Percentiles rank a stretch among this genome's conserved stretches.
phyloP scores from a whole-genome alignment of 1,284 basidiomycete genomes.

The Ustilago trichophora region DNA sequence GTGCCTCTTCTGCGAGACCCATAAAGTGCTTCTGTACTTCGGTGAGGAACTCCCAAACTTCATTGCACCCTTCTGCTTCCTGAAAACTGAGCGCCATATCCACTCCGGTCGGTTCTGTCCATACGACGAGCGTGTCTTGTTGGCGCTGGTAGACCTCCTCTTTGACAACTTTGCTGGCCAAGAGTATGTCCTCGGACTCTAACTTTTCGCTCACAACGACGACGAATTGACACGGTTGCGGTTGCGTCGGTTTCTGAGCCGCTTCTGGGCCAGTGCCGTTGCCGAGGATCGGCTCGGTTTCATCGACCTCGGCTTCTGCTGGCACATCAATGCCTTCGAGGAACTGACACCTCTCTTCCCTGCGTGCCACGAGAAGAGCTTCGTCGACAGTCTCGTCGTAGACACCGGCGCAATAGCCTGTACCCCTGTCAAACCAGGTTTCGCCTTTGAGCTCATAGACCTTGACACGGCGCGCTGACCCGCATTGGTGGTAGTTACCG shows the following conservation, averaged over 20 bases:
- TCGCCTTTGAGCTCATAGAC: conserved; percentile 64
- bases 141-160: conserved; percentile 66
- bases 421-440: conserved; percentile 63
- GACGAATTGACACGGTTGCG: conserved; percentile 52
- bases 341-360: conserved; percentile 59
- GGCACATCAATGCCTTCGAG: conserved; percentile 48
- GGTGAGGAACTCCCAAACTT: conserved; percentile 96
- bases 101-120: conserved; percentile 93
- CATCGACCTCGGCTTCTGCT: conserved; percentile 20
- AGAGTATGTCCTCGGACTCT: conserved; percentile 60
- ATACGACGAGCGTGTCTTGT: conserved; percentile 92
- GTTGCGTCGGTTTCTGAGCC: conserved; percentile 12
- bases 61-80: conserved; percentile 91
- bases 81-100: conserved; percentile 98
- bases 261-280: conserved; percentile 49
- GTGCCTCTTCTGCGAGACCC: conserved; percentile 42
- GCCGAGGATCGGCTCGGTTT: conserved; percentile 44
- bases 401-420: conserved; percentile 65
- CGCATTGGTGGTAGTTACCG: conserved; percentile 64
- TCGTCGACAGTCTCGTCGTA: conserved; percentile 63
- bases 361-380: conserved; percentile 61
- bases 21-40: conserved; percentile 87
- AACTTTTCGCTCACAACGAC: conserved; percentile 61
- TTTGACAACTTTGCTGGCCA: conserved; percentile 59
- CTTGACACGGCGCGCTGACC: conserved; percentile 64